phyloP scores from a whole-genome alignment of 768 basidiomycete genomes.

The Suillus subalutaceus region DNA sequence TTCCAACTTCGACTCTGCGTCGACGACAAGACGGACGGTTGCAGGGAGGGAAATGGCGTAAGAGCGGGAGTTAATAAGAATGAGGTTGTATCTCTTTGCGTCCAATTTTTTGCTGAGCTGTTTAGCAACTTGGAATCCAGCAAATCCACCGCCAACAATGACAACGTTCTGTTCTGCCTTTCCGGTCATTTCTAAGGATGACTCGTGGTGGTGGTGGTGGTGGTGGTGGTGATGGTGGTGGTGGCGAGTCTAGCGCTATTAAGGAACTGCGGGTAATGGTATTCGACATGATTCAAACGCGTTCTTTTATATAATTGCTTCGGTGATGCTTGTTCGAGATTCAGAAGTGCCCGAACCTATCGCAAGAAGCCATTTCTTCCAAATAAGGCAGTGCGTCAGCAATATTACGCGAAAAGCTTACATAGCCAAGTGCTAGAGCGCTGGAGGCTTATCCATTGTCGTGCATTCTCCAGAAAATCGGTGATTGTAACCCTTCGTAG shows the following conservation, averaged over 20 bases:
- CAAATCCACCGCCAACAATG: conserved; percentile 57
- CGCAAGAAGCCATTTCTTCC: no score
- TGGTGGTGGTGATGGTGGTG: not conserved
- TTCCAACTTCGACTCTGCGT: conserved; percentile 37
- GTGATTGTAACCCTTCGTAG: not conserved
- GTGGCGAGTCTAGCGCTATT: not conserved
- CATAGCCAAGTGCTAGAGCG: not conserved
- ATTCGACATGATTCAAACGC: not conserved
- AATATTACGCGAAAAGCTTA: conserved; percentile 5
- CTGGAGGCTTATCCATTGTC: not conserved
- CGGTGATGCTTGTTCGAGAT: conserved; percentile 2
- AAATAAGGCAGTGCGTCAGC: not conserved
- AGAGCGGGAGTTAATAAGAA: conserved; percentile 56
- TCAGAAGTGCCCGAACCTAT: not conserved
- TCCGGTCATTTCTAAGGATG: conserved; percentile 14
- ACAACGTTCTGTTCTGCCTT: conserved; percentile 43
- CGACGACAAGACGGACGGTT: conserved; percentile 53
- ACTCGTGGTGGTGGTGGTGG: not conserved
- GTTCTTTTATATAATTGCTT: conserved; percentile 2
- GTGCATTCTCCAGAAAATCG: not conserved
- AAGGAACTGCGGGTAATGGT: not conserved
- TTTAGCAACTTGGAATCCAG: conserved; percentile 48
- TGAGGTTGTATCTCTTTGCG: conserved; percentile 47
- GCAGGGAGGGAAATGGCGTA: conserved; percentile 56
- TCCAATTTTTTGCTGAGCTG: conserved; percentile 55